phyloP scores from a whole-genome alignment of 2,329 filamentous ascomycete species.

The Orbilia brochopaga region DNA sequence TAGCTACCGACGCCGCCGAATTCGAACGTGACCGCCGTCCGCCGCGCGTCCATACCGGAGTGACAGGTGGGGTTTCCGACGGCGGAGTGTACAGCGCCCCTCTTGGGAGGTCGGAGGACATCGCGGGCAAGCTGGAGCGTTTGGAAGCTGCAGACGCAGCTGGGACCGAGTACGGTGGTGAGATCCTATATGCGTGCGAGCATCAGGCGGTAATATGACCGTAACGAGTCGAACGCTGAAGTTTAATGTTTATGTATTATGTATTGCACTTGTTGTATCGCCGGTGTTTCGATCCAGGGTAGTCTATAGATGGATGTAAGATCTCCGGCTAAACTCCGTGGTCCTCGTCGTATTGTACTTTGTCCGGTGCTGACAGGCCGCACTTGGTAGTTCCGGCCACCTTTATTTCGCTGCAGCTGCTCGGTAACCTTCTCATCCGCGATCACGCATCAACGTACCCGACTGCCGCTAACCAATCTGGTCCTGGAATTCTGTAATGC shows the following conservation, averaged over 20 bases:
- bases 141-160: neutral
- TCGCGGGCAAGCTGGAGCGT: neutral
- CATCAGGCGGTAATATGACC: too few species aligned
- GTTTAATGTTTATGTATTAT: too few species aligned
- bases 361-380: neutral
- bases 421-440: slow-evolving; percentile 4
- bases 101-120: slow-evolving; percentile 35
- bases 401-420: neutral
- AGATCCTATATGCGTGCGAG: too few species aligned
- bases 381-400: neutral
- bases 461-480: neutral
- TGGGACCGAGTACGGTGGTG: neutral
- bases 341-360: too few species aligned
- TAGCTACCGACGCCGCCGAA: slow-evolving; percentile 32
- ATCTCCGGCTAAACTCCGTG: neutral
- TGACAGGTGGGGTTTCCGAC: slow-evolving; percentile 40
- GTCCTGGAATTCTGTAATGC: too few species aligned
- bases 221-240: too few species aligned
- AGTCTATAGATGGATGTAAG: neutral
- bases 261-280: too few species aligned
- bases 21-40: slow-evolving; percentile 28
- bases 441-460: neutral
- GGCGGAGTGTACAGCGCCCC: slow-evolving; percentile 54
- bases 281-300: neutral
- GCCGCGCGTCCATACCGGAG: slow-evolving; percentile 48